Evolutionary conservation across 2,329 filamentous ascomycete genomes (phyloP), one percentile per base, ranked within the genome.

Genomic region (Plectosphaerella plurivora): DNA sequence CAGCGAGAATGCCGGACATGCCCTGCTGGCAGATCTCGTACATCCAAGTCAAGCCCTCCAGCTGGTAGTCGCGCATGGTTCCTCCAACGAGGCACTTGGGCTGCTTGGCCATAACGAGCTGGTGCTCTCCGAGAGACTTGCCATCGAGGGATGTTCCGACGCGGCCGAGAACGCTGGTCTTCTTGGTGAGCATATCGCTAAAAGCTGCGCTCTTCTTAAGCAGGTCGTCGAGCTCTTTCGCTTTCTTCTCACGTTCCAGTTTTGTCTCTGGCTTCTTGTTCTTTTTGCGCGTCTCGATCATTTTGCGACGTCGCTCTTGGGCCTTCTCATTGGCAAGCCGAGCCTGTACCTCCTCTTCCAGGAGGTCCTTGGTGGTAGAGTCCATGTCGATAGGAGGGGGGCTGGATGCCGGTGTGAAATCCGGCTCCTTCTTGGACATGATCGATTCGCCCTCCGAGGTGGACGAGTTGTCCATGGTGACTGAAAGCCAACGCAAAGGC

Each of bases 31-130:
- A 82, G 50, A 84, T 81, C 75, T 96, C 91, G 61, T 88, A 96
- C 75, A 99, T 86, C 94, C 94, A 99, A 1, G 96, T 95, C 1
- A 99, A 70, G 0, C 94, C 94, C 65, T 97, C 93, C 0, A 99
- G 73, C 62, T 99, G 94, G 64, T 99, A 99, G 56, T 89, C 88
- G 16, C 92, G 80, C 93, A 99, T 97, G 4, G 86, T 87, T 1
- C 94, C 94, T 5, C 91, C 91, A 1, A 87, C 85, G 61, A 99
- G 84, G 53, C 91, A 84, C 57, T 87, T 85, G 0, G 94, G 94
- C 65, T 99, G 94, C 56, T 88, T 79, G 0, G 92, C 93, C 66
- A 95, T 90, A 52, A 85, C 79, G 15, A 97, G 70, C 51, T 91
- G 79, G 51, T 85, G 83, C 55, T 84, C 82, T 6, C 81, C 81